These are phyloP conservation scores for Teunomyces pallodes DNA, from an alignment of 805 yeast genomes.

Conservation along the genomic window DNA sequence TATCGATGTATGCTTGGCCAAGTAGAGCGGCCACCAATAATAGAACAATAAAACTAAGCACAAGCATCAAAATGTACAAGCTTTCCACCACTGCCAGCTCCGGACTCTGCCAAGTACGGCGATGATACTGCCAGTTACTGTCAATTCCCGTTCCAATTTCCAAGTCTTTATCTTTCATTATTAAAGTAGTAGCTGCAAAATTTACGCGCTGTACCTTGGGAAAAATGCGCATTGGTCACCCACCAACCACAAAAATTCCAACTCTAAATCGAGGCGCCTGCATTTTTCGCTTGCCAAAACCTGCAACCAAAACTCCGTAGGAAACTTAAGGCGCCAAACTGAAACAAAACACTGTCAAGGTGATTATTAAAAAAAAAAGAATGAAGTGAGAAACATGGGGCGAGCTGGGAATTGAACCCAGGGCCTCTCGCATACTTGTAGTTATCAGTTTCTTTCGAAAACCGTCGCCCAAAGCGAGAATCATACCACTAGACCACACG, in stretches of 20 bases:
- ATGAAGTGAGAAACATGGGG: conserved; percentile 20
- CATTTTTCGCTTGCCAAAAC: background rate
- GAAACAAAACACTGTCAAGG: background rate
- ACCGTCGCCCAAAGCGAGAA: conserved; percentile 21
- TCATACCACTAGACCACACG: conserved; percentile 27
- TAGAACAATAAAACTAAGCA: background rate
- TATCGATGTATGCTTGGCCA: background rate
- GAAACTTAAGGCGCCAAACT: background rate
- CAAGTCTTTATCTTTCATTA: background rate
- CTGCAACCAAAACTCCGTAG: background rate
- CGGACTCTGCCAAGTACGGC: background rate
- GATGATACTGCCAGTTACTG: too few relatives aligned
- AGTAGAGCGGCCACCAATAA: background rate
- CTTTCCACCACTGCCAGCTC: background rate
- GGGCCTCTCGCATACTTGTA: conserved; percentile 55
- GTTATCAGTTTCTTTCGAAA: background rate
- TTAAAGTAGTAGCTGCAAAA: background rate
- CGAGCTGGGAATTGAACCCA: conserved; percentile 59
- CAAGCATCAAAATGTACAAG: background rate
- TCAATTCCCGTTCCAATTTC: background rate
- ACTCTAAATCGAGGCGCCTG: too few relatives aligned
- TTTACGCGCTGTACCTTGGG: background rate
- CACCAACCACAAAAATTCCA: too few relatives aligned
- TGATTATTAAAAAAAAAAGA: background rate
- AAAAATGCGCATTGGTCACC: too few relatives aligned